Percentiles rank a stretch among this genome's conserved stretches.
Conservation (phyloP, 345 rosid genomes). For the Camelina hispida region DNA sequence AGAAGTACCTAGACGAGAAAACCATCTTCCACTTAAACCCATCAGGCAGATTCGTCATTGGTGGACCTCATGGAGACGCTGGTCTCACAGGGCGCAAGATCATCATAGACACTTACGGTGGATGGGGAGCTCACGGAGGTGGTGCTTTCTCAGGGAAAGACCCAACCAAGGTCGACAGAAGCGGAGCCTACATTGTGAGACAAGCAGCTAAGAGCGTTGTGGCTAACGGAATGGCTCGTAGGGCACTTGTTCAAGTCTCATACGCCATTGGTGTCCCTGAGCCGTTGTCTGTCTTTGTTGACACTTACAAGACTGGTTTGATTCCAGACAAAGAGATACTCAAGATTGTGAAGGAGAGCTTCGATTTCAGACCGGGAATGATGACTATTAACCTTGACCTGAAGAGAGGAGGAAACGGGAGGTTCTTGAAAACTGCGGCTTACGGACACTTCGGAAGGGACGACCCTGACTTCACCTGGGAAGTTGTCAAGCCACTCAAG, state of each 20-base stretch:
- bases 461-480: slow-evolving; percentile 49
- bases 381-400: slow-evolving; percentile 42
- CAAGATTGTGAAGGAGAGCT: slow-evolving; percentile 43
- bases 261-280: slow-evolving; percentile 48
- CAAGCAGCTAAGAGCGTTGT: slow-evolving; percentile 45
- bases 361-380: slow-evolving; percentile 47
- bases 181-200: slow-evolving; percentile 46
- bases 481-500: slow-evolving; percentile 45
- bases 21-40: slow-evolving; percentile 46
- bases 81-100: slow-evolving; percentile 46
- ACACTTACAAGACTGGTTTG: slow-evolving; percentile 40
- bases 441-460: slow-evolving; percentile 47
- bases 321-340: slow-evolving; percentile 47
- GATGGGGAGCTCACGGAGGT: slow-evolving; percentile 48
- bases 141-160: slow-evolving; percentile 47
- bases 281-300: slow-evolving; percentile 43
- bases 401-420: slow-evolving; percentile 45
- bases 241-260: slow-evolving; percentile 42
- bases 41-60: slow-evolving; percentile 42
- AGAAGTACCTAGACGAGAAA: slow-evolving; percentile 46
- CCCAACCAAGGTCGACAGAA: slow-evolving; percentile 47
- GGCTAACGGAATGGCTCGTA: slow-evolving; percentile 43
- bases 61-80: slow-evolving; percentile 46
- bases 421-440: slow-evolving; percentile 45
- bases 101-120: slow-evolving; percentile 45